A percentile compares a stretch with the other conserved stretches of the same genome.
phyloP scores from a whole-genome alignment of 2,329 filamentous ascomycete species.

The Exophiala mesophila region DNA sequence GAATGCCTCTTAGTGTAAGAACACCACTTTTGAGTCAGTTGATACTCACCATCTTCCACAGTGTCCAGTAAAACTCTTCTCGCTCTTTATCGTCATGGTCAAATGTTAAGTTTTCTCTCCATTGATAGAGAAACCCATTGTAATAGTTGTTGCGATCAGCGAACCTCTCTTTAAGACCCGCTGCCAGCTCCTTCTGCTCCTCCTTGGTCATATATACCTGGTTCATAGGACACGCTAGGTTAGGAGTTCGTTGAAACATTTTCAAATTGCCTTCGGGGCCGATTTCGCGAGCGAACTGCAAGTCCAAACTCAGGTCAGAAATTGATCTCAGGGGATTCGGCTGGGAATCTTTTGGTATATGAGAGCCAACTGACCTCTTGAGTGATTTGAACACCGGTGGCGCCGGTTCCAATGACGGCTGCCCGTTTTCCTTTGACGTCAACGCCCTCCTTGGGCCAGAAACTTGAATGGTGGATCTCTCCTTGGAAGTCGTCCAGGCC shows the following conservation, averaged over 20 bases:
- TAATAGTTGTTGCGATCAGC: conserved; percentile 44
- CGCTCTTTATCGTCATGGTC: conserved; percentile 26
- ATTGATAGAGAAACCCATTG: conserved; percentile 57
- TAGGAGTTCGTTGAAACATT: conserved; percentile 61
- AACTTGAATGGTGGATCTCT: conserved; percentile 54
- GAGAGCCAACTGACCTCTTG: conserved; percentile 45
- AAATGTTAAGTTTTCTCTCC: conserved; percentile 39
- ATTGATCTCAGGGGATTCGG: not conserved
- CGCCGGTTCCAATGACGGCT: conserved; percentile 61
- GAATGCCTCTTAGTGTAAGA: no score
- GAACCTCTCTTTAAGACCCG: conserved; percentile 8
- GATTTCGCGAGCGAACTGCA: conserved; percentile 30
- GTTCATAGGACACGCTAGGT: conserved; percentile 58
- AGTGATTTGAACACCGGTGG: conserved; percentile 59
- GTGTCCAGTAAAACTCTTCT: conserved; percentile 43
- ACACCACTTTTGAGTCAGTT: no score
- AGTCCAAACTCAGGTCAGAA: not conserved
- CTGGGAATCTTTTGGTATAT: not conserved
- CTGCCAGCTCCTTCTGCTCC: conserved; percentile 41
- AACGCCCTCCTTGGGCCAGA: conserved; percentile 54
- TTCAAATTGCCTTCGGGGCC: conserved; percentile 46
- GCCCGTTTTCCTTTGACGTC: conserved; percentile 57
- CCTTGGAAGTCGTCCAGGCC: conserved; percentile 58
- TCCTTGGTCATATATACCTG: conserved; percentile 43
- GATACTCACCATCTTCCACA: conserved; percentile 37